Conservation (phyloP, 2,329 filamentous ascomycete species). For the Fusarium lyarnte region DNA sequence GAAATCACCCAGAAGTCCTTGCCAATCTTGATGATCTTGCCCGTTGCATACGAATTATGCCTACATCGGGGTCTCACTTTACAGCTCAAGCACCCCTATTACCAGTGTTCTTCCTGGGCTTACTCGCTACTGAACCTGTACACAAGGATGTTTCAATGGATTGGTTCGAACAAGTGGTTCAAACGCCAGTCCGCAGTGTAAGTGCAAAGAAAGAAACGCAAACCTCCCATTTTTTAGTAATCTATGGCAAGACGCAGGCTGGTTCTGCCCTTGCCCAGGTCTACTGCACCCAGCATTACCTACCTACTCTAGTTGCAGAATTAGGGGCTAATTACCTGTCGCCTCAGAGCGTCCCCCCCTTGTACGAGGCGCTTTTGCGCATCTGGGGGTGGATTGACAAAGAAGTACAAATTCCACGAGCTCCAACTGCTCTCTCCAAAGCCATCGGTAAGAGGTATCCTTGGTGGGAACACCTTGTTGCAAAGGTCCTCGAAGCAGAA, state of each 20-base stretch:
- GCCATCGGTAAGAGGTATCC: slow-evolving; percentile 45
- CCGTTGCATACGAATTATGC: slow-evolving; percentile 52
- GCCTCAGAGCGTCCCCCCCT: slow-evolving; percentile 52
- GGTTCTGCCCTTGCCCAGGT: slow-evolving; percentile 30
- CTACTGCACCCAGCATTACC: slow-evolving; percentile 18
- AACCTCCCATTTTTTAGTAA: slow-evolving; percentile 18
- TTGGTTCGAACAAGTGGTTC: slow-evolving; percentile 52
- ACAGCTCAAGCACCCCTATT: slow-evolving; percentile 55
- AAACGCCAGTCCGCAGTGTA: slow-evolving; percentile 53
- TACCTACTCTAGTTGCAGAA: slow-evolving; percentile 27
- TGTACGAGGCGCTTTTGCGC: slow-evolving; percentile 46
- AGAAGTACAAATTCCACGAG: slow-evolving; percentile 36
- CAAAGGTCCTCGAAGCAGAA: slow-evolving; percentile 45
- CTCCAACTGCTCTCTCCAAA: slow-evolving; percentile 23
- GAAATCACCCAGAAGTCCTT: slow-evolving; percentile 50
- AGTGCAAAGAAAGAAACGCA: slow-evolving; percentile 37
- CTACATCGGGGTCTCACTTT: slow-evolving; percentile 52
- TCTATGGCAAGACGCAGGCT: slow-evolving; percentile 32
- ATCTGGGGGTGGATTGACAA: slow-evolving; percentile 50
- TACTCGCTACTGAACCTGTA: slow-evolving; percentile 45
- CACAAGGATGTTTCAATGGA: slow-evolving; percentile 44
- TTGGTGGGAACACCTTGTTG: slow-evolving; percentile 55
- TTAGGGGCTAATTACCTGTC: slow-evolving; percentile 30
- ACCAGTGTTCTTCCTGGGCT: slow-evolving; percentile 53
- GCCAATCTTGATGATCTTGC: slow-evolving; percentile 47